Evolutionary conservation across 2,329 filamentous ascomycete genomes (phyloP).

Genomic region (Alternaria infectoria): DNA sequence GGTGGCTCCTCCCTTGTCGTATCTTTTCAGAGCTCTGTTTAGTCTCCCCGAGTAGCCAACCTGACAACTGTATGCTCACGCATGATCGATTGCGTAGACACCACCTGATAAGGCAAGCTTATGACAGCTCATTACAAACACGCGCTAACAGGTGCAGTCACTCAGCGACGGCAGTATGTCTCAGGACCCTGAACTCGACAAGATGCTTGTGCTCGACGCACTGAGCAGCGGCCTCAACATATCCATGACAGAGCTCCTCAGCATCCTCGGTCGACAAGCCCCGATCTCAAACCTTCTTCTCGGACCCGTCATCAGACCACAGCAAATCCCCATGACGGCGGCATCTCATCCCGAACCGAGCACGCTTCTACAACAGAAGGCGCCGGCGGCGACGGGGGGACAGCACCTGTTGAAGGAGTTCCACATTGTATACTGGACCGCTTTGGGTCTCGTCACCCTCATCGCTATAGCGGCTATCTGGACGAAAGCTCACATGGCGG

Average conservation of each 20-base stretch:
- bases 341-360: not conserved
- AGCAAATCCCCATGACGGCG: not conserved
- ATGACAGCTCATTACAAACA: not conserved
- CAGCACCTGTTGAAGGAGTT: not conserved
- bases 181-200: not conserved
- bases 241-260: constrained; percentile 2
- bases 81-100: not conserved
- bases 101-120: not conserved
- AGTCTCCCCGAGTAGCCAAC: not conserved
- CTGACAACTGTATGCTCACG: not conserved
- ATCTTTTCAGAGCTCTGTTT: not conserved
- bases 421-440: not conserved
- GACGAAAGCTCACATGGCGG: constrained; percentile 2
- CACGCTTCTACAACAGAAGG: not conserved
- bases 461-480: not conserved
- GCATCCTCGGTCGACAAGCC: constrained; percentile 2
- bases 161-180: not conserved
- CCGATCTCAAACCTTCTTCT: constrained; percentile 8
- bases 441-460: not conserved
- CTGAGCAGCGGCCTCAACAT: constrained; percentile 5
- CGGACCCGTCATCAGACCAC: not conserved
- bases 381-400: not conserved
- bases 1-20: not conserved
- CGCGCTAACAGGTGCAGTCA: not conserved
- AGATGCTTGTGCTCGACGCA: constrained; percentile 4